Conservation (phyloP, 345 rosid species). For the Kernera saxatilis region DNA sequence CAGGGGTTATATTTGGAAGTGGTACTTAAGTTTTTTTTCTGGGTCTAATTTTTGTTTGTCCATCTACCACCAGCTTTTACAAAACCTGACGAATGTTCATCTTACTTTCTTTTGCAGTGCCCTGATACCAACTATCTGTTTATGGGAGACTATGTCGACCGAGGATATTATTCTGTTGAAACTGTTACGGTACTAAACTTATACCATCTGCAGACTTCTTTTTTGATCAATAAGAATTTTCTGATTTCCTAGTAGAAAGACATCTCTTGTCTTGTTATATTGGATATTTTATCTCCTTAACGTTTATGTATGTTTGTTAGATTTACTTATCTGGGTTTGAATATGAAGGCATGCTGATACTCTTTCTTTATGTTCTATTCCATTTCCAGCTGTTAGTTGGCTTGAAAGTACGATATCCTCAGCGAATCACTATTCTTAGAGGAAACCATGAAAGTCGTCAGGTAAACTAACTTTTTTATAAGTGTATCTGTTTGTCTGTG, state of each 20-base stretch:
- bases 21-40: background rate
- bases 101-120: conserved; percentile 52
- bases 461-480: conserved; percentile 41
- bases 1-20: background rate
- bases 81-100: conserved; percentile 5
- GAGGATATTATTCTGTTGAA: conserved; percentile 97
- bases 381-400: conserved; percentile 63
- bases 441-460: conserved; percentile 94
- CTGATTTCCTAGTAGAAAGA: background rate
- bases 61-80: background rate
- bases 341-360: background rate
- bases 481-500: background rate
- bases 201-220: background rate
- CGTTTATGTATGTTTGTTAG: background rate
- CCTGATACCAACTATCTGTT: conserved; percentile 97
- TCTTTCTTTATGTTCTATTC: background rate
- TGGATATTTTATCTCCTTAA: background rate
- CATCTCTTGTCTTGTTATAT: background rate
- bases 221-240: background rate
- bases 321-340: background rate
- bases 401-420: conserved; percentile 75
- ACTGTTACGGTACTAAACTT: conserved; percentile 69
- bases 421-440: conserved; percentile 76
- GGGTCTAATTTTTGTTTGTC: background rate
- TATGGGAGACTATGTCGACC: conserved; percentile 99